phyloP scores from a whole-genome alignment of 768 basidiomycete species.

The Hortiboletus flavorubellus region DNA sequence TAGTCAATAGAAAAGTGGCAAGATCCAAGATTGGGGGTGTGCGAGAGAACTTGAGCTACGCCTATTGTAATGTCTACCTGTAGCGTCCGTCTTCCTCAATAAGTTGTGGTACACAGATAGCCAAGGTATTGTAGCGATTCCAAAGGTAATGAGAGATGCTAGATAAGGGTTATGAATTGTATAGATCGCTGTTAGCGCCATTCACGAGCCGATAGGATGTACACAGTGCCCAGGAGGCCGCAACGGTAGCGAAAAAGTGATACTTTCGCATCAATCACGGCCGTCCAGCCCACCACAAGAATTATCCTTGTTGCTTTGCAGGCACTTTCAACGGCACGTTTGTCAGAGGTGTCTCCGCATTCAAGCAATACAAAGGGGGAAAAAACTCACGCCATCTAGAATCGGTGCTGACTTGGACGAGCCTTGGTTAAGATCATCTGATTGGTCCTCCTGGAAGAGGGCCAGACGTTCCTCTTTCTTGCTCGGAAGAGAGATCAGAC shows the following conservation, averaged over 20 bases:
- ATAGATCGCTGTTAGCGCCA: neutral
- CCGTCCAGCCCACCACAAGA: no score
- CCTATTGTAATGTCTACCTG: neutral
- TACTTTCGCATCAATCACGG: no score
- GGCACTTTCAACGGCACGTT: neutral
- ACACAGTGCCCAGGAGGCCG: neutral
- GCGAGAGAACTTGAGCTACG: no score
- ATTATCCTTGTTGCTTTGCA: neutral
- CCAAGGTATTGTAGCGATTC: neutral
- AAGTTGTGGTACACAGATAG: neutral
- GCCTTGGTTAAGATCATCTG: neutral
- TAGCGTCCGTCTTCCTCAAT: neutral
- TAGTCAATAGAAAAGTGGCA: no score
- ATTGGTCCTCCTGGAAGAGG: slow-evolving; percentile 1
- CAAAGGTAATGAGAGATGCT: no score
- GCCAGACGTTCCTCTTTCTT: slow-evolving; percentile 8
- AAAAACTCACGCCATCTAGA: neutral
- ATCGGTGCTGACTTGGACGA: neutral
- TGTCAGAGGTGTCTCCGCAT: neutral
- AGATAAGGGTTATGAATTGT: neutral
- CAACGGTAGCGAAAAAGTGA: neutral
- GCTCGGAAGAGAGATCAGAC: neutral
- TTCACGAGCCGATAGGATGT: no score
- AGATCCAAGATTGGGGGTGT: no score
- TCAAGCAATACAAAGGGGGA: neutral